These are phyloP conservation scores for Fusarium verrucosum DNA, from an alignment of 2,329 filamentous ascomycete species.

Conservation along the genomic window DNA sequence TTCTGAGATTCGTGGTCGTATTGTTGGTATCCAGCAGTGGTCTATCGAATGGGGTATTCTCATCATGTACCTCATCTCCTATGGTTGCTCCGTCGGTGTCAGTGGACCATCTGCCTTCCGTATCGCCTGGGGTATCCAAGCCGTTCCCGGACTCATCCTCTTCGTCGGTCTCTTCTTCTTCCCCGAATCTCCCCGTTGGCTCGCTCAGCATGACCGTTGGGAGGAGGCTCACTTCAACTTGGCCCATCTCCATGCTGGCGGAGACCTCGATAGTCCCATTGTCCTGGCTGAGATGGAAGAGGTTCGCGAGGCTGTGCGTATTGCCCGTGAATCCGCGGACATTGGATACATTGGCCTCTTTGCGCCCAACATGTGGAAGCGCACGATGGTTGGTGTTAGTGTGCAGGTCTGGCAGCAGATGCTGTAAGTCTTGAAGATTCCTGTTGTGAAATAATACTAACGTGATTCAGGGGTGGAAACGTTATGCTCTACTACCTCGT, in stretches of 20 bases:
- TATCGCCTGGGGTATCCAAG: slow-evolving; percentile 72
- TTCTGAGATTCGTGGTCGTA: slow-evolving; percentile 64
- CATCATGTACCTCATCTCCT: slow-evolving; percentile 75
- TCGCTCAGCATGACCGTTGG: slow-evolving; percentile 69
- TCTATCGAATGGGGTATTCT: slow-evolving; percentile 74
- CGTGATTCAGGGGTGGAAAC: slow-evolving; percentile 55
- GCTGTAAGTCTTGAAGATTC: slow-evolving; percentile 39
- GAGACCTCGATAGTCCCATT: slow-evolving; percentile 61
- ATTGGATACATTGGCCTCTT: slow-evolving; percentile 57
- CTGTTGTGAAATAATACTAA: background rate
- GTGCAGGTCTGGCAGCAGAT: slow-evolving; percentile 66
- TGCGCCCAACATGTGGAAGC: slow-evolving; percentile 59
- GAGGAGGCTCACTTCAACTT: slow-evolving; percentile 62
- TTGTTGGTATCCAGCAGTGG: slow-evolving; percentile 78
- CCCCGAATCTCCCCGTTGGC: slow-evolving; percentile 70
- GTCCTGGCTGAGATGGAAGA: slow-evolving; percentile 68
- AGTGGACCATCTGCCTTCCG: slow-evolving; percentile 66
- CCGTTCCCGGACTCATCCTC: slow-evolving; percentile 67
- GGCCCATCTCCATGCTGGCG: slow-evolving; percentile 66
- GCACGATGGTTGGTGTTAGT: slow-evolving; percentile 60
- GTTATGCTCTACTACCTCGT: slow-evolving; percentile 69
- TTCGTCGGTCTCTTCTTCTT: slow-evolving; percentile 67
- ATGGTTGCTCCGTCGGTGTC: slow-evolving; percentile 66
- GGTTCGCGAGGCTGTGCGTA: slow-evolving; percentile 54
- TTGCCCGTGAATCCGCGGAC: slow-evolving; percentile 51